Evolutionary conservation across 306 rosid genomes (phyloP), one percentile per base, ranked within the genome.

Genomic region (Cicer judaicum): DNA sequence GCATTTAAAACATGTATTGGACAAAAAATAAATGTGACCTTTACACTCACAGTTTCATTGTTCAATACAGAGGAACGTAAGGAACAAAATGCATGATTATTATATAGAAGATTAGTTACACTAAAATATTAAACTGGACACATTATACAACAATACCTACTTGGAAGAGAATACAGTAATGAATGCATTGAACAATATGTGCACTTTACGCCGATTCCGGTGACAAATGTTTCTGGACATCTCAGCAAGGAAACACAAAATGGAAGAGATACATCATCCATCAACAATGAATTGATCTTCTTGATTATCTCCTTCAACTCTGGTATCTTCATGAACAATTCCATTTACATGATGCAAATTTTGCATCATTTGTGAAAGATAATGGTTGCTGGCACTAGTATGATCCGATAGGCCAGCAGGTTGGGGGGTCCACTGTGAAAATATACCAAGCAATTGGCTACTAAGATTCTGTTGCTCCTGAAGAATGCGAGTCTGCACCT

Each of bases 341-440:
- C 92, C 89, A 44, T 87, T 91, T 64, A 93, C 98, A 79, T 93
- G 97, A 80, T 93, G 96, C 89, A 93, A 78, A 81, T 83, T 93
- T 84, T 93, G 98, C 96, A 91, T 94, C 97, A 94, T 88, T 41
- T 94, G 97, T 54, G 97, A 90, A 72, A 94, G 82, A 75, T 91
- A 94, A 82, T 94, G 97, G 80, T 87, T 94, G 81, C 89, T 91
- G 56, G 98, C 88, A 80, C 91, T 85, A 2, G 93, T 84, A 77
- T 94, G 96, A 86, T 91, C 97, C 73, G 98, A 89, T 21, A 91
- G 78, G 66, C 89, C 85, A 64, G 94, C 86, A 21, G 92, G 94
- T 64, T 94, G 97, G 65, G 95, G 79, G 61, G 93, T 85, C 98
- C 98, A 94, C 66, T 94, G 98, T 7, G 98, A 89, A 80, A 91